Conservation (phyloP, 768 basidiomycete species). For the Plicaturopsis crispa region DNA sequence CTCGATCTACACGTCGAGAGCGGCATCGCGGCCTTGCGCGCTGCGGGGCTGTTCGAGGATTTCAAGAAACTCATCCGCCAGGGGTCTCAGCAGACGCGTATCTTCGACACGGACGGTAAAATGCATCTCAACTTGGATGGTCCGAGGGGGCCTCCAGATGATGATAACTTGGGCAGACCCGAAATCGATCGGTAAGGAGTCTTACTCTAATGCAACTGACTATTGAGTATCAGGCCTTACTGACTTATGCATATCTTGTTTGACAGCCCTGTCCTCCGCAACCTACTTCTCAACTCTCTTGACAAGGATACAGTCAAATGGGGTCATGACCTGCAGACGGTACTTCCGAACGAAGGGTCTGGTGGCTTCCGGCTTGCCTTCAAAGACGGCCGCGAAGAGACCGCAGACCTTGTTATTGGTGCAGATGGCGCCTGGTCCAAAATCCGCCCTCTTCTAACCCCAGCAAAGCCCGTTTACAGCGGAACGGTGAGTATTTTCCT, state of each 20-base stretch:
- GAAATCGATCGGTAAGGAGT: no score
- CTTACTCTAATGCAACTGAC: no score
- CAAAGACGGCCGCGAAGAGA: not conserved
- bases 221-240: no score
- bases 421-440: constrained; percentile 35
- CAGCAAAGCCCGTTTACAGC: constrained; percentile 22
- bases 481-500: no score
- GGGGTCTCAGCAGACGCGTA: not conserved
- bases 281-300: constrained; percentile 18
- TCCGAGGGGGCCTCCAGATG: no score
- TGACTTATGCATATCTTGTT: no score
- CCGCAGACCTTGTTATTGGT: constrained; percentile 21
- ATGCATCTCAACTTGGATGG: no score
- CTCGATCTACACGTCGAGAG: not conserved
- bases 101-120: not conserved
- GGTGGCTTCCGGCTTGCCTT: not conserved
- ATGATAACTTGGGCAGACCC: no score
- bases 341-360: not conserved
- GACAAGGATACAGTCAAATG: constrained; percentile 9
- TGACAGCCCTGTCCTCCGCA: constrained; percentile 16
- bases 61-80: not conserved
- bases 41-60: not conserved
- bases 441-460: constrained; percentile 24
- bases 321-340: not conserved
- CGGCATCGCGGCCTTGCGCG: not conserved